phyloP scores from a whole-genome alignment of 108 stramenopile genomes.

The Parmales sp. region DNA sequence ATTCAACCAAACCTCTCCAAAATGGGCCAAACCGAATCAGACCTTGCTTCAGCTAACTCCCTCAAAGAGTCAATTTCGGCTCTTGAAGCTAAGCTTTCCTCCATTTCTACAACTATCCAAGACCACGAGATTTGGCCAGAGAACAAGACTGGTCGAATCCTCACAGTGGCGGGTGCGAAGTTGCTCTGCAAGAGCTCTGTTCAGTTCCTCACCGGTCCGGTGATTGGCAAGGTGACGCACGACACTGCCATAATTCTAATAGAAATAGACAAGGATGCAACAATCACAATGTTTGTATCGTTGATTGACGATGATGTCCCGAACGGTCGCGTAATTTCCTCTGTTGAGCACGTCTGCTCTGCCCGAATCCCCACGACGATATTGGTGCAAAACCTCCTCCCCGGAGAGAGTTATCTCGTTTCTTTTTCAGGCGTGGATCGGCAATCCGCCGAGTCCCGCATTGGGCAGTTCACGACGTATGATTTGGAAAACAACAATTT shows the following conservation, averaged over 20 bases:
- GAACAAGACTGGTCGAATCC: background rate
- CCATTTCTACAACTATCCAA: background rate
- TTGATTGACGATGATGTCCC: background rate
- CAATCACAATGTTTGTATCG: background rate
- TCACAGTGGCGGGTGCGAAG: background rate
- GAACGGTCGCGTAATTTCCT: background rate
- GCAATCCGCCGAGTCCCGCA: background rate
- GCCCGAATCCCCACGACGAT: background rate
- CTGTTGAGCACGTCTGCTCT: background rate
- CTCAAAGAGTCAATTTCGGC: background rate
- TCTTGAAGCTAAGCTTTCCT: background rate
- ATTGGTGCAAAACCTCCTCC: background rate
- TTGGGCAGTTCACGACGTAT: slow-evolving; percentile 3
- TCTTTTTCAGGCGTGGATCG: background rate
- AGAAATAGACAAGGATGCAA: background rate
- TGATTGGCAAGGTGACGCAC: background rate
- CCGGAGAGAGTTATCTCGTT: background rate
- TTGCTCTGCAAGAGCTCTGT: background rate
- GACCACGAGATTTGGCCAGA: slow-evolving; percentile 9
- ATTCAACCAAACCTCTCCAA: no score
- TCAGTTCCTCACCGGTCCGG: background rate
- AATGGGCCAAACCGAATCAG: background rate
- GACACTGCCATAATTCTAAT: background rate
- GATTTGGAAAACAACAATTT: background rate
- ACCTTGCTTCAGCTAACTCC: background rate